phyloP scores from a whole-genome alignment of 345 rosid genomes.

The Brassica carinata region DNA sequence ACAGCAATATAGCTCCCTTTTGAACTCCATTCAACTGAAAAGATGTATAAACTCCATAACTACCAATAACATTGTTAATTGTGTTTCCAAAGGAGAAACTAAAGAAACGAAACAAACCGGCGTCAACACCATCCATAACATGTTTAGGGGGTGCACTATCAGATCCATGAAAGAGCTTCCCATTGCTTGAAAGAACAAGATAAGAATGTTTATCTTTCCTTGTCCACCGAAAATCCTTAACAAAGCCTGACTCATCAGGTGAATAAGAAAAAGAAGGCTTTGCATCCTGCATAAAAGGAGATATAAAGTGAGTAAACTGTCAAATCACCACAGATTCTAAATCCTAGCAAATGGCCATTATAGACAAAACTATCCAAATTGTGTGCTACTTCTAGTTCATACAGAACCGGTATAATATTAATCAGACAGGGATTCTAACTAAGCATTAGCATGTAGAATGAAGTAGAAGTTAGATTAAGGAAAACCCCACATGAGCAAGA shows the following conservation, averaged over 20 bases:
- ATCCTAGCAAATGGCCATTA: slow-evolving; percentile 6
- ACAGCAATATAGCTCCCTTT: slow-evolving; percentile 72
- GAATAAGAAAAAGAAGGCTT: slow-evolving; percentile 57
- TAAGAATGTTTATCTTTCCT: slow-evolving; percentile 57
- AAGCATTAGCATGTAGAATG: neutral
- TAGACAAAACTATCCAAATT: slow-evolving; percentile 11
- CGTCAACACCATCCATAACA: slow-evolving; percentile 76
- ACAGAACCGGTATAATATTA: neutral
- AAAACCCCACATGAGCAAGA: neutral
- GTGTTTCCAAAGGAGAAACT: neutral
- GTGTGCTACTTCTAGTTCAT: slow-evolving; percentile 13
- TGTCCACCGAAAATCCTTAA: slow-evolving; percentile 78
- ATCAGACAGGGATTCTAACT: neutral
- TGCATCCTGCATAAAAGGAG: slow-evolving; percentile 49
- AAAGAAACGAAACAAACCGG: slow-evolving; percentile 53
- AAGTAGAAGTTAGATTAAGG: neutral
- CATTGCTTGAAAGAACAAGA: slow-evolving; percentile 61
- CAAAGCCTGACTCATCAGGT: slow-evolving; percentile 50
- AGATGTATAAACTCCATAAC: slow-evolving; percentile 8
- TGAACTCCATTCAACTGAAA: slow-evolving; percentile 70
- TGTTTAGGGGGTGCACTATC: slow-evolving; percentile 47
- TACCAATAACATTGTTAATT: neutral
- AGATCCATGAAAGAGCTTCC: slow-evolving; percentile 65
- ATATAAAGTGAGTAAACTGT: slow-evolving; percentile 11
- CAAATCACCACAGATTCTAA: slow-evolving; percentile 18